Base-by-base conservation (phyloP, 1,284 basidiomycete genomes). In the Microstroma glucosiphilum region DNA sequence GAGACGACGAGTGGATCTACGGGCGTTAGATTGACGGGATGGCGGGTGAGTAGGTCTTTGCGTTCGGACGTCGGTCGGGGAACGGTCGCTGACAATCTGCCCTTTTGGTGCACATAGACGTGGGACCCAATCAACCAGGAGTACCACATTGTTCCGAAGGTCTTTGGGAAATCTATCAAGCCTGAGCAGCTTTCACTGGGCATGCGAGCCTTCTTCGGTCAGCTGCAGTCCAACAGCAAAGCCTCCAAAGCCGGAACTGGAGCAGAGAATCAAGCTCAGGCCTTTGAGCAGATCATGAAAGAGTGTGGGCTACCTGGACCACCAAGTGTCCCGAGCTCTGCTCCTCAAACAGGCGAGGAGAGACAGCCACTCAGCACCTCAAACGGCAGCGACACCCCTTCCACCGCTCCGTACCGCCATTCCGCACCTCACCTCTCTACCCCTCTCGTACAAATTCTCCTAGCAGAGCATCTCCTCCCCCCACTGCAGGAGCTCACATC, bases 1-100 rank as follows among this genome's bases (percentile, higher is more conserved):
- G 81, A 83, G 23, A 89, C 90, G 1, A 96, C 93, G 0, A 88
- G 86, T 2, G 79, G 83, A 0, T 83, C 87, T 75, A 89, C 86
- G 0, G 93, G 93, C 0, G 69, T 96, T 1, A 82, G 91, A 25
- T 77, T 96, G 49, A 96, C 92, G 0, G 93, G 90, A 0, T 96
- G 91, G 80, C 89, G 91, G 83, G 92, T 92, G 30, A 37, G 30
- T 37, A 37, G 30, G 30, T 37, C 9, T 9, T 3, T 3, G 3
- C 30, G 30, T 3, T 4, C 30, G 30, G 30, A 37, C 30, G 9
- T 37, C 9, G 30, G 30, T 9, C 9, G 3, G 30, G 30, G 30
- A 9, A 37, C 9, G 30, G 30, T 37, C 9, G 9, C 30, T 37
- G 30, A 37, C 9, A 3, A 37, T 37, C 9, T 37, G 30, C 30